Percentiles rank a stretch among this genome's conserved stretches.
These are phyloP conservation scores for Linnemannia exigua DNA, from an alignment of 192 early-diverging fungal genomes.

Conservation along the genomic window DNA sequence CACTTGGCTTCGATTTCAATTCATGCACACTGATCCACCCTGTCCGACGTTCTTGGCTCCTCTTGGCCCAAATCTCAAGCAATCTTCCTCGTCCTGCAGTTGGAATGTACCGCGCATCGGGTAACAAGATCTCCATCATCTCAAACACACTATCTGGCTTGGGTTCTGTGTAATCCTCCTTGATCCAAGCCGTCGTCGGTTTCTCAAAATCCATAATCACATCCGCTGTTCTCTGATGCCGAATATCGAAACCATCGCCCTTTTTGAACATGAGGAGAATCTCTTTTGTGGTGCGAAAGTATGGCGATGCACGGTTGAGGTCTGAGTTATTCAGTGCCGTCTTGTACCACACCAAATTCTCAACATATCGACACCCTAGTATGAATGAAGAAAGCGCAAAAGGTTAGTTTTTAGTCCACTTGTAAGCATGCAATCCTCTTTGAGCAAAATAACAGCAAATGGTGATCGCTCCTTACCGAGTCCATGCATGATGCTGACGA, in stretches of 20 bases:
- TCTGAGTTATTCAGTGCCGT: constrained; percentile 61
- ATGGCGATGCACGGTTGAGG: constrained; percentile 61
- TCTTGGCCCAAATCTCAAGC: constrained; percentile 63
- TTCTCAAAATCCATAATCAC: constrained; percentile 72
- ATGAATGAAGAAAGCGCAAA: neutral
- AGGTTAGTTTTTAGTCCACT: neutral
- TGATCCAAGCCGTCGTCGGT: constrained; percentile 63
- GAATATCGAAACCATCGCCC: constrained; percentile 70
- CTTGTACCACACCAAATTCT: constrained; percentile 74
- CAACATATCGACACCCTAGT: constrained; percentile 69
- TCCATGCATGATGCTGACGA: constrained; percentile 67
- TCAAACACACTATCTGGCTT: constrained; percentile 64
- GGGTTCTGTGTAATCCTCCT: constrained; percentile 65
- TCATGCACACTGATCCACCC: constrained; percentile 53
- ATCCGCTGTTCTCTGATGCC: constrained; percentile 72
- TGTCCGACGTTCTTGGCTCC: constrained; percentile 31
- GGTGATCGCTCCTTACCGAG: constrained; percentile 51
- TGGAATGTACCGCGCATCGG: constrained; percentile 60
- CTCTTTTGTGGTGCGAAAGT: constrained; percentile 67
- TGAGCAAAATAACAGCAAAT: neutral
- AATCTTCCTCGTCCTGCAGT: constrained; percentile 59
- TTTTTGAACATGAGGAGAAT: constrained; percentile 72
- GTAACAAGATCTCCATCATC: constrained; percentile 73
- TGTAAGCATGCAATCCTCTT: neutral
- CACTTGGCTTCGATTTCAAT: neutral